Conservation (phyloP, 306 rosid genomes). For the Potentilla sterilis region DNA sequence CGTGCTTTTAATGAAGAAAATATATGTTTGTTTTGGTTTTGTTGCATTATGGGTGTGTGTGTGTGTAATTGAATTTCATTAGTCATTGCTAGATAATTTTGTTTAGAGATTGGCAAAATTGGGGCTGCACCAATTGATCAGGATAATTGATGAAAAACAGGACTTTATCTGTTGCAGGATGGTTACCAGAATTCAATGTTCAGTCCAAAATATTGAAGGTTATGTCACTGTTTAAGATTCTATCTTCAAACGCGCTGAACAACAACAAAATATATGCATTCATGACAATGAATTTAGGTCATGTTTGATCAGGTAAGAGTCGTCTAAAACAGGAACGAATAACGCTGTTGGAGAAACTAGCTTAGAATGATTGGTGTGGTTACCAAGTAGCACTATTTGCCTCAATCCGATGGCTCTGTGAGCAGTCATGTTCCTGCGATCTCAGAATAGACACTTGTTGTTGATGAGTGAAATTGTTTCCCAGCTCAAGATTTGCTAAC, state of each 20-base stretch:
- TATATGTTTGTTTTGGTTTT: neutral
- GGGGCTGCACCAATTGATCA: neutral
- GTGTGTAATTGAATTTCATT: neutral
- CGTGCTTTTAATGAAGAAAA: neutral
- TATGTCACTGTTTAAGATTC: neutral
- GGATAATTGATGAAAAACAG: neutral
- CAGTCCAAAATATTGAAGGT: neutral
- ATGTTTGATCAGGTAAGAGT: too few relatives aligned
- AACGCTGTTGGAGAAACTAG: too few relatives aligned
- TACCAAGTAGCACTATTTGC: too few relatives aligned
- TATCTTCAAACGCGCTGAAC: neutral
- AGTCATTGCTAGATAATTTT: neutral
- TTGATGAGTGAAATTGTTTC: neutral
- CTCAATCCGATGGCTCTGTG: too few relatives aligned
- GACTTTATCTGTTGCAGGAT: neutral
- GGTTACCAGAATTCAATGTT: neutral
- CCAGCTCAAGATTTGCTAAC: neutral
- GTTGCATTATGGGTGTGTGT: neutral
- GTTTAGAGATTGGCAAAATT: neutral
- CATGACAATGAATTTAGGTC: neutral
- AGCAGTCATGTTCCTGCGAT: too few relatives aligned
- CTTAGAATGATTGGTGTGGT: too few relatives aligned
- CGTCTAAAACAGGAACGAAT: neutral
- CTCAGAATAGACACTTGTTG: neutral
- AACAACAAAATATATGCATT: neutral